Evolutionary conservation across 2,329 filamentous ascomycete genomes (phyloP).

Genomic region (Cladosporium sp.): DNA sequence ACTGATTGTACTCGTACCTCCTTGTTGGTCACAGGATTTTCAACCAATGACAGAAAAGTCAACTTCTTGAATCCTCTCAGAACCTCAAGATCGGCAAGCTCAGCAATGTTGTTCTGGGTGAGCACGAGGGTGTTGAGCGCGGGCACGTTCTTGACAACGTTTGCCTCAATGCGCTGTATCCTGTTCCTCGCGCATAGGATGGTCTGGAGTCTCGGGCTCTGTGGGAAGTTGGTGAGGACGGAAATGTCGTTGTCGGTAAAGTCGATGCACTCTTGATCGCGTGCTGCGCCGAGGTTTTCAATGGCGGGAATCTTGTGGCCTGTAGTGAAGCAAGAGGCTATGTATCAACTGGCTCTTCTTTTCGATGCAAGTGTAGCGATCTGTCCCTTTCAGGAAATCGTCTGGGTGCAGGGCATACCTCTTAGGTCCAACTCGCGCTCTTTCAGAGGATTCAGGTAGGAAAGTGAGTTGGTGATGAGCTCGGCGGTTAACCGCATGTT

Average conservation of each 20-base stretch:
- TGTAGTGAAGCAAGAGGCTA: slow-evolving; percentile 52
- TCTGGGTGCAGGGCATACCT: slow-evolving; percentile 67
- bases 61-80: slow-evolving; percentile 64
- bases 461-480: slow-evolving; percentile 88
- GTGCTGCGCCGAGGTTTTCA: slow-evolving; percentile 91
- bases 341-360: slow-evolving; percentile 42
- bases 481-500: slow-evolving; percentile 92
- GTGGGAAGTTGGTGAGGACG: slow-evolving; percentile 83
- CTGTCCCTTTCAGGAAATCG: slow-evolving; percentile 76
- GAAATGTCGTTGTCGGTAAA: slow-evolving; percentile 98
- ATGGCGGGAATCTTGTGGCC: slow-evolving; percentile 96
- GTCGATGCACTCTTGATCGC: slow-evolving; percentile 96
- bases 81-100: slow-evolving; percentile 85
- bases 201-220: slow-evolving; percentile 81
- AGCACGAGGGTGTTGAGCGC: slow-evolving; percentile 79
- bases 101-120: slow-evolving; percentile 73
- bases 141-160: slow-evolving; percentile 70
- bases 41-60: slow-evolving; percentile 74
- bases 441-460: slow-evolving; percentile 97
- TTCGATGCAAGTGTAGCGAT: slow-evolving; percentile 67
- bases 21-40: slow-evolving; percentile 88
- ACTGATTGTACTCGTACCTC: slow-evolving; percentile 59
- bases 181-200: slow-evolving; percentile 88
- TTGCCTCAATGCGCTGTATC: slow-evolving; percentile 73
- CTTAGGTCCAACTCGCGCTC: slow-evolving; percentile 98